Evolutionary conservation across 371 early-diverging fungal genomes (phyloP), one percentile per base, ranked within the genome.

Genomic region (Actinomortierella ambigua): DNA sequence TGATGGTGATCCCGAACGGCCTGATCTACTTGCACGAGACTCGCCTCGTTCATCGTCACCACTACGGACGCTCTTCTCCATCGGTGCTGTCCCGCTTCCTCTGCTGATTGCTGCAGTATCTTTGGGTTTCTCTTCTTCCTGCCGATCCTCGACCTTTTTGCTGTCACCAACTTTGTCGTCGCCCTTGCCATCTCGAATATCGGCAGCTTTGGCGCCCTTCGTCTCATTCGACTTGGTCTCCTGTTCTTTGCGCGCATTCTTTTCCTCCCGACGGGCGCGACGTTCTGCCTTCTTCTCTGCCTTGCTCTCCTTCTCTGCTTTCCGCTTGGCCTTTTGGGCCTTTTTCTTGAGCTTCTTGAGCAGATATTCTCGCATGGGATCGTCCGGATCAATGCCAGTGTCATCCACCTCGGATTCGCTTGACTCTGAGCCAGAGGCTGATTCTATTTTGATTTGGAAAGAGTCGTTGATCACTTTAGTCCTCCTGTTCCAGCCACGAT

Each of bases 301-400:
- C 63, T 77, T 68, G 40, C 64, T 63, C 55, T 77, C 66, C 57
- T 84, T 78, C 53, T 76, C 68, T 46, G 80, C 77, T 54, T 76
- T 63, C 54, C 78, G 62, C 51, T 68, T 76, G 22, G 71, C 78
- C 57, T 78, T 81, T 47, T 60, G 28, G 40, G 67, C 76, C 20
- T 83, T 75, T 63, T 89, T 85, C 57, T 69, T 81, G 27, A 63
- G 60, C 55, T 86, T 83, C 41, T 85, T 78, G 69, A 82, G 77
- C 24, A 89, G 76, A 68, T 85, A 91, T 24, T 70, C 85, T 14
- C 88, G 84, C 94, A 93, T 93, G 1, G 92, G 94, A 59, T 93
- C 94, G 60, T 93, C 94, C 9, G 86, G 81, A 57, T 91, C 92
- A n/a, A 88, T 79, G 0, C 71, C 75, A 23, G 73, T 75, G 9